Evolutionary conservation across 306 rosid genomes (phyloP).

Genomic region (Pterocarpus santalinus): DNA sequence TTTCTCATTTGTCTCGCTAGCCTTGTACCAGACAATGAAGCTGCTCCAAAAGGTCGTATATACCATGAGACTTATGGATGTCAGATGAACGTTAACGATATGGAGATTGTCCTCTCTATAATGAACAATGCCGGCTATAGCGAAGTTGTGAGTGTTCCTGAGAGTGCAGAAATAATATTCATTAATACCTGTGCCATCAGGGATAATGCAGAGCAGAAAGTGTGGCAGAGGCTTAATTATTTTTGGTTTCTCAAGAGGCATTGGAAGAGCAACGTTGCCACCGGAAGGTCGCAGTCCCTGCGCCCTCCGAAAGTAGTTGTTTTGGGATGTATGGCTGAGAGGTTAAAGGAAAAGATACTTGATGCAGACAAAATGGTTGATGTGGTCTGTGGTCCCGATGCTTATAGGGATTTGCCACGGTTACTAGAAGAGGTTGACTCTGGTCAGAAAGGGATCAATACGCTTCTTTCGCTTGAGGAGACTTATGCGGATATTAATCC

Average conservation of each 20-base stretch:
- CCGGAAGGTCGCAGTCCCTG: conserved; percentile 76
- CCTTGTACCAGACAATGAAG: conserved; percentile 59
- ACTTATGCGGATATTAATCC: conserved; percentile 96
- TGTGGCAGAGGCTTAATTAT: conserved; percentile 98
- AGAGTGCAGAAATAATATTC: conserved; percentile 91
- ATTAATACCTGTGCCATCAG: conserved; percentile 98
- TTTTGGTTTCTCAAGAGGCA: conserved; percentile 98
- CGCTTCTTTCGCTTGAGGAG: conserved; percentile 96
- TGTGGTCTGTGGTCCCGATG: conserved; percentile 98
- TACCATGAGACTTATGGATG: conserved; percentile 99
- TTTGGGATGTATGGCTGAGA: conserved; percentile 99
- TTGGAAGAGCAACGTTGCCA: conserved; percentile 87
- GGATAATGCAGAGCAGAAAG: conserved; percentile 97
- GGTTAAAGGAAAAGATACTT: conserved; percentile 92
- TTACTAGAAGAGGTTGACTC: conserved; percentile 87
- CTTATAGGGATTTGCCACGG: conserved; percentile 89
- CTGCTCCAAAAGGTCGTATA: conserved; percentile 72
- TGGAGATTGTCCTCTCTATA: conserved; percentile 90
- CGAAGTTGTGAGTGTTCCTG: conserved; percentile 80
- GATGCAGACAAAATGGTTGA: conserved; percentile 98
- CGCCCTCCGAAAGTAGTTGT: conserved; percentile 94
- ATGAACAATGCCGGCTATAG: conserved; percentile 90
- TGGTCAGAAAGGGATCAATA: conserved; percentile 96
- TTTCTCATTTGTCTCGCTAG: conserved; percentile 52
- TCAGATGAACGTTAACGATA: conserved; percentile 95